phyloP scores from a whole-genome alignment of 2,329 filamentous ascomycete genomes.

The Esteya vermicola region DNA sequence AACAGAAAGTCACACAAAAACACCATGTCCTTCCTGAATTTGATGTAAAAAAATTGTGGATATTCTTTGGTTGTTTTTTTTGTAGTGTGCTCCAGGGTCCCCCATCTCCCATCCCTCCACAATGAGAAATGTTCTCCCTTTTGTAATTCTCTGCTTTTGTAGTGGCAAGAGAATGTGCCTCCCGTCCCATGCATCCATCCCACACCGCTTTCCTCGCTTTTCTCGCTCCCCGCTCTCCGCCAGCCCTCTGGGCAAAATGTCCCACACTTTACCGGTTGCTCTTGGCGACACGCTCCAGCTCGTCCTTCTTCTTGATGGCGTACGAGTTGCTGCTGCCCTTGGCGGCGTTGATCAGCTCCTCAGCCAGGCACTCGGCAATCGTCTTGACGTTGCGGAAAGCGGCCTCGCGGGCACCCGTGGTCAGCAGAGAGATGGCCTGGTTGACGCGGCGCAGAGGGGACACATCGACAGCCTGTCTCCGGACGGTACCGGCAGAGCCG shows the following conservation, averaged over 20 bases:
- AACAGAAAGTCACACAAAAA: no score
- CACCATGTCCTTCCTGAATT: slow-evolving; percentile 1
- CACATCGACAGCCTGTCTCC: slow-evolving; percentile 99
- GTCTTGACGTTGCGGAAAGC: slow-evolving; percentile 99
- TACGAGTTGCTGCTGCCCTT: slow-evolving; percentile 99
- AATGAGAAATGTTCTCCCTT: no score
- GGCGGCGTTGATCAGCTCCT: slow-evolving; percentile 99
- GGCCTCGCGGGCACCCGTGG: slow-evolving; percentile 96
- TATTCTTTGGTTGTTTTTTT: no score
- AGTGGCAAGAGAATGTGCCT: no score
- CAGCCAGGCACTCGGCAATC: slow-evolving; percentile 97
- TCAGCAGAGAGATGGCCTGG: slow-evolving; percentile 98
- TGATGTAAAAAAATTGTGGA: no score
- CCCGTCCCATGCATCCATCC: no score
- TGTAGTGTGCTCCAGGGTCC: no score
- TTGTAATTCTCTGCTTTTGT: no score
- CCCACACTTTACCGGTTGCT: slow-evolving; percentile 81
- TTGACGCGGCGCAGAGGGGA: slow-evolving; percentile 98
- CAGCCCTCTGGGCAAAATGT: no score
- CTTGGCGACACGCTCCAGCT: slow-evolving; percentile 99
- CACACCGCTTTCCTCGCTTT: no score
- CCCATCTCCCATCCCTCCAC: neutral
- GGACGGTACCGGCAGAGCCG: slow-evolving; percentile 97
- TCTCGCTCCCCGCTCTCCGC: no score
- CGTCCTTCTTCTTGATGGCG: slow-evolving; percentile 99